Conservation (phyloP, 345 rosid genomes). For the Lagerstroemia speciosa region DNA sequence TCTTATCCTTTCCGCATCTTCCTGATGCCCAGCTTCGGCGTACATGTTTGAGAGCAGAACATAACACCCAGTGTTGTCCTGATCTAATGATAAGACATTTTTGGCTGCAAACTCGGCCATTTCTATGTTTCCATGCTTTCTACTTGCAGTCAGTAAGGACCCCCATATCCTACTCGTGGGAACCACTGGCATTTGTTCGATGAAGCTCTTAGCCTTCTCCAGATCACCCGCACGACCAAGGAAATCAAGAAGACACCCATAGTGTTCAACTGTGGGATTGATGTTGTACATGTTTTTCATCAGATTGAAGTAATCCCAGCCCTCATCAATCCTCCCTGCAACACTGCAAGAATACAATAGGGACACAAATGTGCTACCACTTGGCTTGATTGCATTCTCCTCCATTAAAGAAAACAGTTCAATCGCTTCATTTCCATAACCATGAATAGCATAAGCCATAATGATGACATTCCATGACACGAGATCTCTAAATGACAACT, state of each 20-base stretch:
- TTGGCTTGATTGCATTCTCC: constrained; percentile 39
- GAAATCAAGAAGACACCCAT: constrained; percentile 68
- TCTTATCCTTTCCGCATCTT: constrained; percentile 48
- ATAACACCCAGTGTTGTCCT: constrained; percentile 70
- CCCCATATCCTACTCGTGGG: constrained; percentile 76
- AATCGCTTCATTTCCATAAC: constrained; percentile 41
- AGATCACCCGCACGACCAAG: constrained; percentile 55
- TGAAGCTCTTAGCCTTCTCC: constrained; percentile 36
- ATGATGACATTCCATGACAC: constrained; percentile 73
- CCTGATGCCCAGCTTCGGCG: constrained; percentile 68
- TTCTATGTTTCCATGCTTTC: constrained; percentile 36
- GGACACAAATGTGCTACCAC: constrained; percentile 63
- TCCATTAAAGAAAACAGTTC: constrained; percentile 45
- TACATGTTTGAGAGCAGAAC: constrained; percentile 65
- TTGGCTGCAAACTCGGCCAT: constrained; percentile 57
- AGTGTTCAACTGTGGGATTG: constrained; percentile 68
- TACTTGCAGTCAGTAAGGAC: constrained; percentile 61
- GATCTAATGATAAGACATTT: constrained; percentile 31
- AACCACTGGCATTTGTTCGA: constrained; percentile 47
- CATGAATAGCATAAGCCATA: constrained; percentile 68
- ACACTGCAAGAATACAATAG: constrained; percentile 59
- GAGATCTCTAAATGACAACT: constrained; percentile 33
- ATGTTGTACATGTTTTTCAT: constrained; percentile 57
- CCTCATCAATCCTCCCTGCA: constrained; percentile 59
- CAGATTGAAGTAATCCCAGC: constrained; percentile 51